Evolutionary conservation across 306 rosid species (phyloP).

Genomic region (Rosa lucieae): DNA sequence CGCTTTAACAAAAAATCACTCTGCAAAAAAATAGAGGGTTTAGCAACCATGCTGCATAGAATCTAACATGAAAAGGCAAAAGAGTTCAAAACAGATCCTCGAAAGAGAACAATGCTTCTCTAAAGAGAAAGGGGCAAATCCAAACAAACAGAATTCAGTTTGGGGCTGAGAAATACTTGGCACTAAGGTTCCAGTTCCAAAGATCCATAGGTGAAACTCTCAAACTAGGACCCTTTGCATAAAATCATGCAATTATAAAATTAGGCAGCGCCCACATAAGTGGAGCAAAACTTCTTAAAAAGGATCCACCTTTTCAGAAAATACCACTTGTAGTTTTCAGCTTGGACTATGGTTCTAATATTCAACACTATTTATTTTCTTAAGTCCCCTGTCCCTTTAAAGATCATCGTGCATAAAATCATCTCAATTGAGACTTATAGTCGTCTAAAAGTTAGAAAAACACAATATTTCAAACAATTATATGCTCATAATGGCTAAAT

Average conservation of each 20-base stretch:
- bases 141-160: neutral
- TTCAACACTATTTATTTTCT: neutral
- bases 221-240: neutral
- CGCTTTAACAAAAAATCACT: conserved; percentile 74
- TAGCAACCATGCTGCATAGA: neutral
- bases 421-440: neutral
- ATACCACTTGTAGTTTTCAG: too few relatives aligned
- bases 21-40: conserved; percentile 39
- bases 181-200: neutral
- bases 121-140: neutral
- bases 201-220: neutral
- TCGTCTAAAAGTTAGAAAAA: neutral
- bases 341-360: neutral
- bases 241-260: neutral
- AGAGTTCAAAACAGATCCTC: neutral
- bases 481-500: neutral
- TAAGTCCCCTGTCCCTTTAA: neutral
- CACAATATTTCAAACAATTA: neutral
- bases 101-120: neutral
- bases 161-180: neutral
- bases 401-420: too few relatives aligned
- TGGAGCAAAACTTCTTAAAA: neutral
- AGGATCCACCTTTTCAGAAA: too few relatives aligned
- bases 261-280: neutral
- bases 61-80: neutral